These are phyloP conservation scores for Cystobasidium sp. DNA, from an alignment of 1,284 basidiomycete species.

Conservation along the genomic window DNA sequence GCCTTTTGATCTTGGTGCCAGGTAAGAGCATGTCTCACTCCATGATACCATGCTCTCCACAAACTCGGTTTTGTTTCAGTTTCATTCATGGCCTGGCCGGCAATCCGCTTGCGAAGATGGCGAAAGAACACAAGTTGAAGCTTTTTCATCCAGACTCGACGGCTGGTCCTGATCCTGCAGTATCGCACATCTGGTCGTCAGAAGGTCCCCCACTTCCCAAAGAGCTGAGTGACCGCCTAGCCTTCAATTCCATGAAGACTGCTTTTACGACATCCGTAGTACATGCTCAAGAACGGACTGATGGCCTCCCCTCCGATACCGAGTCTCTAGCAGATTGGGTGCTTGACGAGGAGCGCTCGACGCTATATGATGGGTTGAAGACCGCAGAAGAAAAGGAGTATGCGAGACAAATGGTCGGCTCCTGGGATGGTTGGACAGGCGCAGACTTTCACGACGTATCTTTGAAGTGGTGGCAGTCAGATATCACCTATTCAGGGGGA, in stretches of 20 bases:
- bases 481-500: constrained; percentile 29
- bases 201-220: constrained; percentile 24
- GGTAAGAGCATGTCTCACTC: constrained; percentile 26
- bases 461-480: constrained; percentile 52
- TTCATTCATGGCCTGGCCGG: constrained; percentile 51
- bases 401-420: constrained; percentile 41
- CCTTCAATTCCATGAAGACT: constrained; percentile 42
- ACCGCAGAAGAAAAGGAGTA: constrained; percentile 31
- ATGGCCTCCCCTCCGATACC: constrained; percentile 15
- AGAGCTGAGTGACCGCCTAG: constrained; percentile 35
- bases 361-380: constrained; percentile 47
- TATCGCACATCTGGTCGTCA: not conserved
- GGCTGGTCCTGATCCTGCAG: constrained; percentile 6
- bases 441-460: constrained; percentile 54
- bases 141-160: constrained; percentile 11
- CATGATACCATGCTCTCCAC: not conserved
- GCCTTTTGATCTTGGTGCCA: constrained; percentile 50
- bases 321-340: constrained; percentile 26
- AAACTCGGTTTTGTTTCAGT: constrained; percentile 17
- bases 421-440: constrained; percentile 53
- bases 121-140: constrained; percentile 46
- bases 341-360: constrained; percentile 33
- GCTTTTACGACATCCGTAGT: constrained; percentile 44
- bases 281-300: constrained; percentile 37
- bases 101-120: constrained; percentile 49